These are phyloP conservation scores for Psilocybe cubensis DNA, from an alignment of 768 basidiomycete genomes.

Conservation along the genomic window DNA sequence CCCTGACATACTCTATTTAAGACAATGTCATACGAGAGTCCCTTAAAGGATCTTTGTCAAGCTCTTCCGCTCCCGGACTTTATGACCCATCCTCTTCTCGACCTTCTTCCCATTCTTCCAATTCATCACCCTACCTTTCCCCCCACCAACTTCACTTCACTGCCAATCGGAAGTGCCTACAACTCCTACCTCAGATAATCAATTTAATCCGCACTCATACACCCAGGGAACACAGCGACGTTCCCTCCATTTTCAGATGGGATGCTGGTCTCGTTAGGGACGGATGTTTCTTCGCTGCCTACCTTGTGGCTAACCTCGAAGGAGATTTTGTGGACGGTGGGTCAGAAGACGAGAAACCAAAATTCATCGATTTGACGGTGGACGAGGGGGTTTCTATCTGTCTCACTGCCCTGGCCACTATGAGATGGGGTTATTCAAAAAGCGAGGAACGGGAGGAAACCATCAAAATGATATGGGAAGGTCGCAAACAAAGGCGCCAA, in stretches of 20 bases:
- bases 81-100: slow-evolving; percentile 51
- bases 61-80: slow-evolving; percentile 26
- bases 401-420: slow-evolving; percentile 74
- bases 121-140: slow-evolving; percentile 47
- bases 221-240: slow-evolving; percentile 30
- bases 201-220: slow-evolving; percentile 56
- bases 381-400: slow-evolving; percentile 61
- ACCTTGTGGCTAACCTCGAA: slow-evolving; percentile 70
- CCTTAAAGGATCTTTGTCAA: slow-evolving; percentile 57
- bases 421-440: slow-evolving; percentile 82
- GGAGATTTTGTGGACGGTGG: slow-evolving; percentile 38
- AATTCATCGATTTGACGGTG: slow-evolving; percentile 33
- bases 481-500: slow-evolving; percentile 38
- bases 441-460: slow-evolving; percentile 73
- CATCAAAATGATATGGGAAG: slow-evolving; percentile 56
- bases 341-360: slow-evolving; percentile 37
- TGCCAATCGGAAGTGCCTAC: slow-evolving; percentile 54
- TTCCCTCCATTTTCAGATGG: slow-evolving; percentile 70
- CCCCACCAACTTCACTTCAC: slow-evolving; percentile 49
- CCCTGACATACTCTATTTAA: slow-evolving; percentile 23
- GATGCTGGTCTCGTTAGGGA: slow-evolving; percentile 88
- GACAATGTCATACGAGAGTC: slow-evolving; percentile 89
- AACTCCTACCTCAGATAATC: slow-evolving; percentile 53
- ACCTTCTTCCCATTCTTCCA: slow-evolving; percentile 44
- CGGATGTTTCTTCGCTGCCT: slow-evolving; percentile 87